Base-by-base conservation (phyloP, 495 filamentous ascomycete genomes). In the Chaetomium fimeti region DNA sequence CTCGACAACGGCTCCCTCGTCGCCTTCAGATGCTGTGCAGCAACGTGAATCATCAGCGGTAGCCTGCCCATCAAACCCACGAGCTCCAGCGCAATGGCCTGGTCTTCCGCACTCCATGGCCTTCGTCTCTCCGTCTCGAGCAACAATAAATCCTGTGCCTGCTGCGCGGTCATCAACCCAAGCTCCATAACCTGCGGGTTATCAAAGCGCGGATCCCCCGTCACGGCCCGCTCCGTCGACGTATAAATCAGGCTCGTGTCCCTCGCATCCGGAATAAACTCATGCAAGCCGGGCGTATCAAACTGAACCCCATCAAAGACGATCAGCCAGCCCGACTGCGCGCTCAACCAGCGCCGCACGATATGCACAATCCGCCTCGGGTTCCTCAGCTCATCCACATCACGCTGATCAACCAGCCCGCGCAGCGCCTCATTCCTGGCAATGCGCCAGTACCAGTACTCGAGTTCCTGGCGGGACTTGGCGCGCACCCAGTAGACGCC, bases 401-500 rank as follows among this genome's bases (percentile, higher is more conserved):
- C 68, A 49, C 71, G 29, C 1, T 67, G 40, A 7, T 74, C 74
- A 3, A 75, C 68, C 24, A 78, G 65, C 5, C 84, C 81, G 22
- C 76, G 79, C 27, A 91, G 71, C 0, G 81, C 82, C 24, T 84
- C 86, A 22, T 84, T 84, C 72, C 88, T 84, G 0, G 88, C 89
- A 63, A 93, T 90, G 62, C 89, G 85, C 85, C 88, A 90, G 71
- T 85, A 93, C 48, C 86, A 86, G 47, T 87, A 85, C 58, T 83
- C 85, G 22, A 87, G 77, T 32, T 89, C 85, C 57, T 85, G 77
- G 25, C 79, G 74, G 12, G 84, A 86, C 68, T 88, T 89, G 12
- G 89, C 87, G 60, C 87, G 82, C 36, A 93, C 82, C 91, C 91
- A 94, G 69, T 92, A 94, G 24, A 92, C 82, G 7, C 91, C 91